Conservation (phyloP, 345 rosid species). For the Gossypium anomalum region DNA sequence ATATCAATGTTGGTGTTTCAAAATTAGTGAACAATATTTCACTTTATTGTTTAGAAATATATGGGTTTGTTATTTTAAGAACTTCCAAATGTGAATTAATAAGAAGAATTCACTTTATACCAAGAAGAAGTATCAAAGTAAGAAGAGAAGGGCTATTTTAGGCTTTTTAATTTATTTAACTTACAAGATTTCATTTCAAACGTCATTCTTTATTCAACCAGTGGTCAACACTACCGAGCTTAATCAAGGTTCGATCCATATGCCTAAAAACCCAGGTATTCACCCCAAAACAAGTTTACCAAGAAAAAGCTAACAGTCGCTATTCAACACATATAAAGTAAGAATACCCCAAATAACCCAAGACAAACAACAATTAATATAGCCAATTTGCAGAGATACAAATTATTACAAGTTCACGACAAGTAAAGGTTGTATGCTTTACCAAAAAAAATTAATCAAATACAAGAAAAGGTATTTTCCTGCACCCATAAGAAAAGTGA, state of each 20-base stretch:
- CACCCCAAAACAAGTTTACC: background rate
- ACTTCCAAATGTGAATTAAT: slow-evolving; percentile 1
- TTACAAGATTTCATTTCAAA: slow-evolving; percentile 6
- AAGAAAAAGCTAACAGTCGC: background rate
- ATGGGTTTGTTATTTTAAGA: background rate
- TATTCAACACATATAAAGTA: background rate
- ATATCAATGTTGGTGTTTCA: background rate
- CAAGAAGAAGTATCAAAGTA: background rate
- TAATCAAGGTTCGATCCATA: background rate
- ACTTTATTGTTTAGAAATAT: background rate
- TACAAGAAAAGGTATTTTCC: background rate
- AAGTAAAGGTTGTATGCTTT: background rate
- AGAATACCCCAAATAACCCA: background rate
- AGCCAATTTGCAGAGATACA: background rate
- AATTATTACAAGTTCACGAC: background rate
- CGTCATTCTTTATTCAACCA: background rate
- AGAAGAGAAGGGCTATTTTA: background rate
- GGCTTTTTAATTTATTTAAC: background rate
- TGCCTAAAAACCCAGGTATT: background rate
- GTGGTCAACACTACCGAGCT: background rate
- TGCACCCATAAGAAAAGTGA: background rate
- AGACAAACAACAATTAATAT: background rate
- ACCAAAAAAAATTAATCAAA: background rate
- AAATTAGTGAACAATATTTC: background rate
- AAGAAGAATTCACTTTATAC: background rate